These are phyloP conservation scores for Botrytis squamosa DNA, from an alignment of 2,329 filamentous ascomycete species.

Conservation along the genomic window DNA sequence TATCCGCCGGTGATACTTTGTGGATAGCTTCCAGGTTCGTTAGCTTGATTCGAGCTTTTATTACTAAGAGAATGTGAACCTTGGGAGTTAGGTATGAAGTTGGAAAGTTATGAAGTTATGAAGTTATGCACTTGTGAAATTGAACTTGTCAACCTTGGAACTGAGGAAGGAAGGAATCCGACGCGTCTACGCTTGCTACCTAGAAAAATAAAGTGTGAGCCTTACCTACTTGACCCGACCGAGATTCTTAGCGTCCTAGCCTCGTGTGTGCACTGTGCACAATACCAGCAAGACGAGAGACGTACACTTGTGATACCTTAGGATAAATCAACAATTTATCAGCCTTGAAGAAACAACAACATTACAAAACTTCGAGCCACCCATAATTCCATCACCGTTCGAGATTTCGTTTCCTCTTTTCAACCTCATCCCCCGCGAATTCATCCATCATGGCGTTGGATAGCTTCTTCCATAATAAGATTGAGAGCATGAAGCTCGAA, in stretches of 20 bases:
- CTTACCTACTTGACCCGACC: background rate
- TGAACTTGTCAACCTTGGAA: too few species aligned
- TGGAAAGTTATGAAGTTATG: too few species aligned
- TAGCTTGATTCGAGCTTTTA: background rate
- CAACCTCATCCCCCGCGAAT: background rate
- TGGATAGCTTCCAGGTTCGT: background rate
- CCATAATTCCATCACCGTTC: background rate
- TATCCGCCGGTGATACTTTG: background rate
- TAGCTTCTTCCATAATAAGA: constrained; percentile 99
- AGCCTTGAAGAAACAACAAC: constrained; percentile 16
- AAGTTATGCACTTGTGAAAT: too few species aligned
- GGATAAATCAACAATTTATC: constrained; percentile 18
- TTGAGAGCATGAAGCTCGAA: constrained; percentile 99
- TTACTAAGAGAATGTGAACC: background rate
- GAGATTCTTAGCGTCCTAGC: constrained; percentile 15
- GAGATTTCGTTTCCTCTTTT: too few species aligned
- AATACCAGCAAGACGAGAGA: background rate
- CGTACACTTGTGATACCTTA: constrained; percentile 14
- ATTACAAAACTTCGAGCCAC: background rate
- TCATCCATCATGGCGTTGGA: constrained; percentile 85
- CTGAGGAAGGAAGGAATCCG: background rate
- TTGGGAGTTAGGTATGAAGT: too few species aligned
- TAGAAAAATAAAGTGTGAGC: constrained; percentile 6
- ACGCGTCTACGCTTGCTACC: constrained; percentile 14
- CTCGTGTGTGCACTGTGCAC: background rate